Percentiles rank a stretch among this genome's conserved stretches.
phyloP scores from a whole-genome alignment of 108 stramenopile genomes.

The Skeletonema menzelii region DNA sequence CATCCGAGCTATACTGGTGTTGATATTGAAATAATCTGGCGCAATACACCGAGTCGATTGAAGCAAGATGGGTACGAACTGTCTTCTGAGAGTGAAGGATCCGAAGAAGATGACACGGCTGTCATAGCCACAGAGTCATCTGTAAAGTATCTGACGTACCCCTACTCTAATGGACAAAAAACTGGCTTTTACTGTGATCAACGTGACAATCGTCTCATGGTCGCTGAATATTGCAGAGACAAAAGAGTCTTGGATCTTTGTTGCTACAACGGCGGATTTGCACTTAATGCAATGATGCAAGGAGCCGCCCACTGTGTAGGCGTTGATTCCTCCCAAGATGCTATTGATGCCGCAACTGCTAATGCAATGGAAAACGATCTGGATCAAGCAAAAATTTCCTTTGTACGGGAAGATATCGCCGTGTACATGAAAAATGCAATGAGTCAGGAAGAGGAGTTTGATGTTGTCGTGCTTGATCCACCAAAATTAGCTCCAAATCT shows the following conservation, averaged over 20 bases:
- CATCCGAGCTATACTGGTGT: constrained; percentile 39
- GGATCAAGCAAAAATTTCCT: constrained; percentile 41
- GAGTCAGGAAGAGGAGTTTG: constrained; percentile 54
- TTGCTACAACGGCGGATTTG: constrained; percentile 91
- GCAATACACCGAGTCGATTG: constrained; percentile 66
- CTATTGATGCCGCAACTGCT: constrained; percentile 64
- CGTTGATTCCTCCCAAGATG: constrained; percentile 88
- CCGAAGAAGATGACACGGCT: constrained; percentile 23
- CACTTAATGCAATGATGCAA: constrained; percentile 71
- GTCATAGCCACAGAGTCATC: constrained; percentile 74
- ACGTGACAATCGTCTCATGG: constrained; percentile 82
- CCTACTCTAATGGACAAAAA: constrained; percentile 85
- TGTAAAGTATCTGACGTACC: constrained; percentile 77
- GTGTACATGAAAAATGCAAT: constrained; percentile 70
- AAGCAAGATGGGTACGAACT: constrained; percentile 77
- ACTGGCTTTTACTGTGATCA: constrained; percentile 98
- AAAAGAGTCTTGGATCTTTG: constrained; percentile 87
- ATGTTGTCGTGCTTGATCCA: constrained; percentile 91
- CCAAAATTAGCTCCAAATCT: constrained; percentile 92
- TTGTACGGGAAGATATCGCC: constrained; percentile 81
- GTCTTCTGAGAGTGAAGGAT: constrained; percentile 27
- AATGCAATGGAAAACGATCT: constrained; percentile 85
- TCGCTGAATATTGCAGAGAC: constrained; percentile 58
- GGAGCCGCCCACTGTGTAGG: constrained; percentile 59
- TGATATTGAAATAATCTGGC: constrained; percentile 68